Percentiles rank a stretch among this genome's conserved stretches.
phyloP scores from a whole-genome alignment of 208 protist genomes.

The Zelonia costaricensis region DNA sequence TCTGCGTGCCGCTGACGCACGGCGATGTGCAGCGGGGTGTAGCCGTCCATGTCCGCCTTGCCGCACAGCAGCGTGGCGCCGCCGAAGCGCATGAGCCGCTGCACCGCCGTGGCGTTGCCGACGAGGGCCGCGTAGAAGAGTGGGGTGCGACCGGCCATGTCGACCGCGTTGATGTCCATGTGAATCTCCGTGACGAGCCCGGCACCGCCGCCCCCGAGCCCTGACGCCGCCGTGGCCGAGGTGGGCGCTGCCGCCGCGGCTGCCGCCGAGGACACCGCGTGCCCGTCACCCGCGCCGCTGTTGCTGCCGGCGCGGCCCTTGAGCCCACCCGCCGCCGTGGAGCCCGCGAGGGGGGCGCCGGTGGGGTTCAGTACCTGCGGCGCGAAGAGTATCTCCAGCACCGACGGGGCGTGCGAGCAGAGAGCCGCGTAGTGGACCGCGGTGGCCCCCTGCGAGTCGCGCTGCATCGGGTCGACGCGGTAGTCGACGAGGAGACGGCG shows the following conservation, averaged over 20 bases:
- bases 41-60: slow-evolving; percentile 51
- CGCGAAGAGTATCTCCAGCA: slow-evolving; percentile 66
- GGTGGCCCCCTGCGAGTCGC: slow-evolving; percentile 69
- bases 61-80: slow-evolving; percentile 30
- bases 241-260: not conserved
- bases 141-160: slow-evolving; percentile 75
- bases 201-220: not conserved
- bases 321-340: not conserved
- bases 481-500: slow-evolving; percentile 73
- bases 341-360: not conserved
- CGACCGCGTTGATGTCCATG: slow-evolving; percentile 76
- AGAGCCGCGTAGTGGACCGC: slow-evolving; percentile 79
- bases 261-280: not conserved
- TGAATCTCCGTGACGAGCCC: not conserved
- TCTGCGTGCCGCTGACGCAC: slow-evolving; percentile 43
- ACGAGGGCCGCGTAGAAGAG: slow-evolving; percentile 79
- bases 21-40: slow-evolving; percentile 77
- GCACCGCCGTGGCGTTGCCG: slow-evolving; percentile 66
- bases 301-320: slow-evolving; percentile 6
- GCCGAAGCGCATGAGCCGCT: slow-evolving; percentile 32
- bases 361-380: slow-evolving; percentile 18
- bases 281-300: slow-evolving; percentile 1
- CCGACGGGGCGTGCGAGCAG: slow-evolving; percentile 29
- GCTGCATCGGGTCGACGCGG: slow-evolving; percentile 66
- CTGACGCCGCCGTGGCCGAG: not conserved